These are phyloP conservation scores for Tetragonia tetragonoides DNA, from an alignment of 148 eudicot species.

Conservation along the genomic window DNA sequence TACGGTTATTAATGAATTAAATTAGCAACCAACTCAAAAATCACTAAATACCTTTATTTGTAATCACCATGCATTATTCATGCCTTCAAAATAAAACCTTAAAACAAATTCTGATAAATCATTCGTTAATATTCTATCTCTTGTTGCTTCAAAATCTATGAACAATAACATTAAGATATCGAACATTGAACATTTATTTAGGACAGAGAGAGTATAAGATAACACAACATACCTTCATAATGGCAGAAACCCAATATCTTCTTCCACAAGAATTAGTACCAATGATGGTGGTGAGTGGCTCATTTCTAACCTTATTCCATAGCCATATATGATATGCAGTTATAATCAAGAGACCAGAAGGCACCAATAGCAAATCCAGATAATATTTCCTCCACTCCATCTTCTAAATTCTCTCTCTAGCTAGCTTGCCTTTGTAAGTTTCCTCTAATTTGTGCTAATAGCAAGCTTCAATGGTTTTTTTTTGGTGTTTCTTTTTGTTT, in stretches of 20 bases:
- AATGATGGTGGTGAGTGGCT: constrained; percentile 58
- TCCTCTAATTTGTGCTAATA: not conserved
- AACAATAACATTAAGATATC: not conserved
- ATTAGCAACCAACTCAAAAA: too few species aligned
- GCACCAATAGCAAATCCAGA: constrained; percentile 47
- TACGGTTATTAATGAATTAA: too few species aligned
- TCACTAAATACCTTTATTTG: too few species aligned
- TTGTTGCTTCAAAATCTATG: not conserved
- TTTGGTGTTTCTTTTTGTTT: not conserved
- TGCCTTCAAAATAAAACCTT: too few species aligned
- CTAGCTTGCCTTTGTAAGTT: too few species aligned
- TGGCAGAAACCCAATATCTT: constrained; percentile 64
- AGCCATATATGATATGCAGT: constrained; percentile 59
- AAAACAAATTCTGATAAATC: too few species aligned
- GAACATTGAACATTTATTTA: not conserved
- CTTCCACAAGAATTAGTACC: constrained; percentile 64
- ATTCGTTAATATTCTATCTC: too few species aligned
- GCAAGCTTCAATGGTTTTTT: not conserved
- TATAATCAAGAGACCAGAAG: constrained; percentile 37
- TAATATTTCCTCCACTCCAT: constrained; percentile 20
- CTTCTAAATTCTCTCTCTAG: constrained; percentile 2
- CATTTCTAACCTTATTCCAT: constrained; percentile 58
- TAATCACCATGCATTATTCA: too few species aligned
- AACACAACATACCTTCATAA: constrained; percentile 56
- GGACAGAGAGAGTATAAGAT: not conserved